phyloP scores from a whole-genome alignment of 2,329 filamentous ascomycete species.

The Aureobasidium sp. region DNA sequence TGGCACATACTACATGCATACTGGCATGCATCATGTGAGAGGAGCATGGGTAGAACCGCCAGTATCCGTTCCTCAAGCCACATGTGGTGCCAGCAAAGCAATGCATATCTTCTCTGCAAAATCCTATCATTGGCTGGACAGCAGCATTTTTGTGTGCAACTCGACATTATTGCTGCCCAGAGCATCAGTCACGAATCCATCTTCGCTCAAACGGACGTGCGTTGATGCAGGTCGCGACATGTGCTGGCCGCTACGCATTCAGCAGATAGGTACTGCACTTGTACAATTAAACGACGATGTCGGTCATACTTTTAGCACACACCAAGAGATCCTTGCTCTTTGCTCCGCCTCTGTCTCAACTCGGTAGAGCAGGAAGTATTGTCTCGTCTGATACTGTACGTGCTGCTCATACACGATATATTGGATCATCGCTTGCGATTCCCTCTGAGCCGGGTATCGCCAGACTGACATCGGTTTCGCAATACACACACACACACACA shows the following conservation, averaged over 20 bases:
- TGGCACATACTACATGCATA: slow-evolving; percentile 12
- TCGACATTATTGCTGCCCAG: not conserved
- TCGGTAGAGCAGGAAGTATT: not conserved
- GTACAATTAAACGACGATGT: not conserved
- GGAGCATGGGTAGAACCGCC: not conserved
- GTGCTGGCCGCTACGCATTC: slow-evolving; percentile 3
- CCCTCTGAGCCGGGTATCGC: not conserved
- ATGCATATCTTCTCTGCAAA: not conserved
- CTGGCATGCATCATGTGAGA: slow-evolving; percentile 14
- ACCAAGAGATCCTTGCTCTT: not conserved
- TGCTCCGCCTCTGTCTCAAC: not conserved
- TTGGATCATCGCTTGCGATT: not conserved
- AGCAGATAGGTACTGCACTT: not conserved
- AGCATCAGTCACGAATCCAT: not conserved
- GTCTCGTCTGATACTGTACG: not conserved
- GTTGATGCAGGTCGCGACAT: slow-evolving; percentile 6
- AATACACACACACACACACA: too few relatives aligned
- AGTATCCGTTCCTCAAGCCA: not conserved
- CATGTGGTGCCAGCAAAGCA: slow-evolving; percentile 16
- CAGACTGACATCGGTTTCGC: slow-evolving; percentile 10
- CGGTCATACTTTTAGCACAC: not conserved
- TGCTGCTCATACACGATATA: not conserved
- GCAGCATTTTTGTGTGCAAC: not conserved
- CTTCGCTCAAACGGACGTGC: slow-evolving; percentile 5
- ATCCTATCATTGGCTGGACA: slow-evolving; percentile 11